phyloP scores from a whole-genome alignment of 1,284 basidiomycete species.

The Boletus mariae region DNA sequence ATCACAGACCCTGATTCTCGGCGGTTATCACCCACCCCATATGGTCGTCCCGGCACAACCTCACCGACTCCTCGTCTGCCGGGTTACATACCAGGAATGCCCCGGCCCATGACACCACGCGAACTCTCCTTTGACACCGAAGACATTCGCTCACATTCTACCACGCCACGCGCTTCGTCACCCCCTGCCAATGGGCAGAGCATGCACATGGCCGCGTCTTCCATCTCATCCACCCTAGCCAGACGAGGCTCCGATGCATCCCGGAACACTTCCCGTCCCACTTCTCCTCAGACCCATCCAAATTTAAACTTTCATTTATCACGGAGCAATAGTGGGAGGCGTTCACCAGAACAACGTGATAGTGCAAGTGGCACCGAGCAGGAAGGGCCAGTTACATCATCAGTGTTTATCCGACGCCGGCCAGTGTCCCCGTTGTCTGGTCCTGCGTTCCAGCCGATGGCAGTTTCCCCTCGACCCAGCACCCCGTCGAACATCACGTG shows the following conservation, averaged over 20 bases:
- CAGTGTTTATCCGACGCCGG: constrained; percentile 52
- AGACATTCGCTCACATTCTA: constrained; percentile 67
- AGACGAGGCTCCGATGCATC: constrained; percentile 55
- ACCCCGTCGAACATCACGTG: constrained; percentile 76
- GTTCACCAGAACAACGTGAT: constrained; percentile 52
- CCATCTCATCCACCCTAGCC: constrained; percentile 37
- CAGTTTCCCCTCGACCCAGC: constrained; percentile 56
- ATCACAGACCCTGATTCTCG: constrained; percentile 43
- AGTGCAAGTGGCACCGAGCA: constrained; percentile 41
- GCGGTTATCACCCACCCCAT: constrained; percentile 51
- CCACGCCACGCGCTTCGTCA: constrained; percentile 74
- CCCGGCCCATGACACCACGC: constrained; percentile 78
- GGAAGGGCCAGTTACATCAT: constrained; percentile 44
- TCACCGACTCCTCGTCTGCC: constrained; percentile 65
- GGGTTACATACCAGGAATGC: constrained; percentile 86
- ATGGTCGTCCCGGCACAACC: constrained; percentile 39
- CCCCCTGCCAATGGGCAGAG: constrained; percentile 40
- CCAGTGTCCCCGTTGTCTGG: constrained; percentile 65
- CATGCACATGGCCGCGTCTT: constrained; percentile 31
- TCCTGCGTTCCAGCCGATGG: constrained; percentile 56
- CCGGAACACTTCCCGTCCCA: constrained; percentile 42
- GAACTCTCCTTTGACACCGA: constrained; percentile 59
- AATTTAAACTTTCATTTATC: constrained; percentile 51
- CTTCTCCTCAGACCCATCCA: constrained; percentile 44
- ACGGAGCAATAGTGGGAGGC: constrained; percentile 57